Evolutionary conservation across 768 basidiomycete genomes (phyloP), one percentile per base, ranked within the genome.

Genomic region (Leccinellum luteum): DNA sequence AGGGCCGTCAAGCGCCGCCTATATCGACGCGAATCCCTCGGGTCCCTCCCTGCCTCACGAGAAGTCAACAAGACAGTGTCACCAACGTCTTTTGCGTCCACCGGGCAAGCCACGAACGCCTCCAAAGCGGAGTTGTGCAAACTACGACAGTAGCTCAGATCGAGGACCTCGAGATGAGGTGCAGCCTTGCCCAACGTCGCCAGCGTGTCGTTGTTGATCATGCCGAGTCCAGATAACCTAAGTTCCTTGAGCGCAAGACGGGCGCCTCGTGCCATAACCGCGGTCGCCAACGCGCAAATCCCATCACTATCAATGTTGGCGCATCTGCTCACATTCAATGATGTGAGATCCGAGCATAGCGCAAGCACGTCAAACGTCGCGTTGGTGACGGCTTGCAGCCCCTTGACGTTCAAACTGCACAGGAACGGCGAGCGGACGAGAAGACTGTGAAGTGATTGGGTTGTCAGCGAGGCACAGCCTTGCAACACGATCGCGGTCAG

Each of bases 41-140:
- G 68, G 56, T 86, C 84, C 30, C 85, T 81, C 27, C 89, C 88
- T 34, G 84, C 81, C 61, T 91, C 83, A 51, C 84, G 80, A 12
- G 89, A 74, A 4, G 82, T 78, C 41, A 92, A 70, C 44, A 79
- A 65, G 38, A 87, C 64, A 1, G 81, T 82, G 41, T 78, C 76
- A 14, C 77, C 61, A 4, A 59, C 55, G 19, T 49, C 57, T 3
- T 48, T 28, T 28, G 32, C 59, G 5, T 70, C 76, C 49, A 68
- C 60, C 9, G 77, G 66, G 58, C 84, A 84, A 1, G 82, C 74
- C 6, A 92, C 84, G 67, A 91, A 86, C 3, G 85, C 87, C 47
- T 88, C 89, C 59, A 92, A 61, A 3, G 85, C 83, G 2, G 88
- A 86, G 68, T 93, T 92, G 67, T 86, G 87, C 57, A 94, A 70